Percentiles rank a stretch among this genome's conserved stretches.
phyloP scores from a whole-genome alignment of 2,329 filamentous ascomycete genomes.

The Fusarium sp. region DNA sequence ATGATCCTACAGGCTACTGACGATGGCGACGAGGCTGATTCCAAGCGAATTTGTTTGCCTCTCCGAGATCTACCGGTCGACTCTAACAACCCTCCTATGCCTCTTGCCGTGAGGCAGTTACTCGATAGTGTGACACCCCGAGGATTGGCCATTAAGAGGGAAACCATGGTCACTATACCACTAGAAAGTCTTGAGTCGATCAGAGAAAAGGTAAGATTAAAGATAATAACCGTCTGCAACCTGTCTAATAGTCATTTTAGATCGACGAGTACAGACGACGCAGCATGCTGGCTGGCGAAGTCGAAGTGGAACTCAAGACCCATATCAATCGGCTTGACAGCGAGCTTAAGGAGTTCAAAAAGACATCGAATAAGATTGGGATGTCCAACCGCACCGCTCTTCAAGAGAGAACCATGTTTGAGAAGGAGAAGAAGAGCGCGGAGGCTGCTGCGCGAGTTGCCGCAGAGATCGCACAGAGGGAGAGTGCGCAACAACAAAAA shows the following conservation, averaged over 20 bases:
- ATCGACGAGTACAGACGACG: constrained; percentile 50
- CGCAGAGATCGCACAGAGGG: constrained; percentile 46
- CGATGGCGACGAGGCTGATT: constrained; percentile 52
- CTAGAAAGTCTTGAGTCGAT: constrained; percentile 55
- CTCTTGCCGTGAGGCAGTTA: constrained; percentile 50
- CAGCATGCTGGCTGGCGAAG: constrained; percentile 42
- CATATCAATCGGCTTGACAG: constrained; percentile 59
- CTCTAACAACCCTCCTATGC: constrained; percentile 50
- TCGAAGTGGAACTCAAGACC: constrained; percentile 55
- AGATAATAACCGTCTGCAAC: neutral
- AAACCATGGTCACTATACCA: constrained; percentile 48
- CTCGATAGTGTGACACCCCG: constrained; percentile 42
- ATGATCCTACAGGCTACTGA: constrained; percentile 33
- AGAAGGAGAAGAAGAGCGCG: constrained; percentile 60
- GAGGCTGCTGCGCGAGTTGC: constrained; percentile 50
- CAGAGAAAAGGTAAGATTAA: constrained; percentile 53
- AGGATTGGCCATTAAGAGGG: constrained; percentile 26
- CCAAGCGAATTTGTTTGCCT: constrained; percentile 49
- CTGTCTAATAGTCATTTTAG: constrained; percentile 44
- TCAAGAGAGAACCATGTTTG: constrained; percentile 62
- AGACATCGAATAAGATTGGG: constrained; percentile 60
- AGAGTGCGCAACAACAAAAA: constrained; percentile 55
- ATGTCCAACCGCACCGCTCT: constrained; percentile 63
- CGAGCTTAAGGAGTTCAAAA: constrained; percentile 61
- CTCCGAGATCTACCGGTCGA: constrained; percentile 35